Percentiles rank a stretch among this genome's conserved stretches.
These are phyloP conservation scores for Russula olivacea DNA, from an alignment of 768 basidiomycete genomes.

Conservation along the genomic window DNA sequence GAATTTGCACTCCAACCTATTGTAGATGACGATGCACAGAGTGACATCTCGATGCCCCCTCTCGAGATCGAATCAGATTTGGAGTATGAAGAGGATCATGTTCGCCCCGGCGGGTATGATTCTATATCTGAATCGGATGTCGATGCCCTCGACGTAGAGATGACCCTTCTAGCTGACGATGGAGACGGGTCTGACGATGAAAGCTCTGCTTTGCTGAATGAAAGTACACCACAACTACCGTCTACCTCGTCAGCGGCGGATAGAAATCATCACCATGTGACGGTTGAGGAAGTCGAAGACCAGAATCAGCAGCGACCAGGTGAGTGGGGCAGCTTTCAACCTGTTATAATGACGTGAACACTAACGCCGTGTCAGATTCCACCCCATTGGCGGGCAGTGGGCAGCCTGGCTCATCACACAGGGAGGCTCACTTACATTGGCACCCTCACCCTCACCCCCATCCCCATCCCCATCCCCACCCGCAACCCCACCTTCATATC, in stretches of 20 bases:
- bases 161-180: slow-evolving; percentile 16
- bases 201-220: not conserved
- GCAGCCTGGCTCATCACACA: not conserved
- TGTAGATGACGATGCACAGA: slow-evolving; percentile 16
- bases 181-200: slow-evolving; percentile 11
- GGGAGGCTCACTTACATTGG: slow-evolving; percentile 1
- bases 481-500: not conserved
- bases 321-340: slow-evolving; percentile 1
- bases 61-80: slow-evolving; percentile 19
- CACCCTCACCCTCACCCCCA: not conserved
- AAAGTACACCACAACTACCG: not conserved
- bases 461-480: not conserved
- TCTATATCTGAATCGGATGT: slow-evolving; percentile 20
- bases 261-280: slow-evolving; percentile 5
- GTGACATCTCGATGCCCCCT: slow-evolving; percentile 21
- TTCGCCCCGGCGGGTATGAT: slow-evolving; percentile 5
- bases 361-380: slow-evolving; percentile 1
- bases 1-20: not conserved
- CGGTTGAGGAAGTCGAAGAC: slow-evolving; percentile 20
- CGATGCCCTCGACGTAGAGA: slow-evolving; percentile 25
- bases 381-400: not conserved
- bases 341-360: not conserved
- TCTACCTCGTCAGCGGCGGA: not conserved
- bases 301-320: slow-evolving; percentile 4
- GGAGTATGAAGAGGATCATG: slow-evolving; percentile 14